Conservation (phyloP, 768 basidiomycete genomes). For the Lentinus tigrinus region DNA sequence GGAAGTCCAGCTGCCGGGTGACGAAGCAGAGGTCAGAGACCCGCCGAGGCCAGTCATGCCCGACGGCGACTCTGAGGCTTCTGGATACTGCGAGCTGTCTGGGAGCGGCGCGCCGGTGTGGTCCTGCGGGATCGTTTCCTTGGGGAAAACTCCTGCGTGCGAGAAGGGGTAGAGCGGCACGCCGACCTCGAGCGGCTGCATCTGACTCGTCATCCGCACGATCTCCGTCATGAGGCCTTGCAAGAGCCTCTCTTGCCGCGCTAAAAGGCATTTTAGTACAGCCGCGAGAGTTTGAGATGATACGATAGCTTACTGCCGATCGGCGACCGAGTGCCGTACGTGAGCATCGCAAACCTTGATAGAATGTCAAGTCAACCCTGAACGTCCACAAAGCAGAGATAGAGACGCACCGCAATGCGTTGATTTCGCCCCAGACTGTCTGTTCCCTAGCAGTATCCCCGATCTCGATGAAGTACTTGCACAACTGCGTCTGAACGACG, state of each 20-base stretch:
- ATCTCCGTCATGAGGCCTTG: constrained; percentile 87
- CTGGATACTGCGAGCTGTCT: constrained; percentile 19
- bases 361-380: neutral
- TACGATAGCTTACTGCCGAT: constrained; percentile 67
- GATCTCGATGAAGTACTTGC: constrained; percentile 82
- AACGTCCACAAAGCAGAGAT: neutral
- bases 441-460: constrained; percentile 74
- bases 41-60: constrained; percentile 9
- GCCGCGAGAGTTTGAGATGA: neutral
- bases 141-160: constrained; percentile 27
- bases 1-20: constrained; percentile 11
- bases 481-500: constrained; percentile 81
- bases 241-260: constrained; percentile 78
- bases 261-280: constrained; percentile 36
- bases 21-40: neutral
- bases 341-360: constrained; percentile 77
- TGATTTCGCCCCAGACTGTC: constrained; percentile 86
- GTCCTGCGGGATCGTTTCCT: constrained; percentile 20
- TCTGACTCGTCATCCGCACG: constrained; percentile 77
- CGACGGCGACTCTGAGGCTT: constrained; percentile 11
- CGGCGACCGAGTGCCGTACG: constrained; percentile 75
- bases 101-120: constrained; percentile 25
- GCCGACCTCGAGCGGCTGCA: constrained; percentile 76
- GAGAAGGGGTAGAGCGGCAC: constrained; percentile 83
- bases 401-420: constrained; percentile 62